Percentiles rank a stretch among this genome's conserved stretches.
These are phyloP conservation scores for Botryosphaeria dothidea DNA, from an alignment of 2,329 filamentous ascomycete genomes.

Conservation along the genomic window DNA sequence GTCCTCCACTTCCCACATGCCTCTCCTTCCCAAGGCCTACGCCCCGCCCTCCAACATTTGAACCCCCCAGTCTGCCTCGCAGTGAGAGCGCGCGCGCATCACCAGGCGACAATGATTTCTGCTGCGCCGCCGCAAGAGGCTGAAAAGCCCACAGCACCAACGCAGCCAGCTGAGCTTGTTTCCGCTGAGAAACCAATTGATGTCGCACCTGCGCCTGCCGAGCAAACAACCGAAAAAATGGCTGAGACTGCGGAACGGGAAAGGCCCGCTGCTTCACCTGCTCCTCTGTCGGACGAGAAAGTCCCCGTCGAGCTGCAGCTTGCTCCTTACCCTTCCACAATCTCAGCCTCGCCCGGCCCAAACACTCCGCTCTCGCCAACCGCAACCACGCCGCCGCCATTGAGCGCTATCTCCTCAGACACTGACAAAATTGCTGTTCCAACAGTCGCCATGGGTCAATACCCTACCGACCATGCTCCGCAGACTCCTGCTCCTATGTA, in stretches of 20 bases:
- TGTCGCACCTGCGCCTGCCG: not conserved
- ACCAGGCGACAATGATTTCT: not conserved
- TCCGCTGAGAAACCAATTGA: not conserved
- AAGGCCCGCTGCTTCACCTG: not conserved
- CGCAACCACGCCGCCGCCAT: not conserved
- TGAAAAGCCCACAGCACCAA: not conserved
- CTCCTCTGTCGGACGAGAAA: not conserved
- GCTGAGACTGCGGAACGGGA: not conserved
- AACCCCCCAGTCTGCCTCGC: not conserved
- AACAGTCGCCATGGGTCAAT: conserved; percentile 10
- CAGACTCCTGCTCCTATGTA: not conserved
- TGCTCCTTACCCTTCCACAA: not conserved
- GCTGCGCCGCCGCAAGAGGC: not conserved
- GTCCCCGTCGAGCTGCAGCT: not conserved
- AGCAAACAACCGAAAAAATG: not conserved
- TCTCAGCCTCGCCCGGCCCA: not conserved
- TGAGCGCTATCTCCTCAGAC: not conserved
- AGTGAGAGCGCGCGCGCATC: not conserved
- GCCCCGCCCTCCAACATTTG: not conserved
- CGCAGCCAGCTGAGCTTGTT: not conserved
- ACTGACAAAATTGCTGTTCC: conserved; percentile 1
- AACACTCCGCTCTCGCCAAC: not conserved
- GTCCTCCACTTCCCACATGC: not conserved
- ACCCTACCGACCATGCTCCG: not conserved
- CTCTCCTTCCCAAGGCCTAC: not conserved